phyloP scores from a whole-genome alignment of 2,329 filamentous ascomycete species.

The Trichoderma oligosporum region DNA sequence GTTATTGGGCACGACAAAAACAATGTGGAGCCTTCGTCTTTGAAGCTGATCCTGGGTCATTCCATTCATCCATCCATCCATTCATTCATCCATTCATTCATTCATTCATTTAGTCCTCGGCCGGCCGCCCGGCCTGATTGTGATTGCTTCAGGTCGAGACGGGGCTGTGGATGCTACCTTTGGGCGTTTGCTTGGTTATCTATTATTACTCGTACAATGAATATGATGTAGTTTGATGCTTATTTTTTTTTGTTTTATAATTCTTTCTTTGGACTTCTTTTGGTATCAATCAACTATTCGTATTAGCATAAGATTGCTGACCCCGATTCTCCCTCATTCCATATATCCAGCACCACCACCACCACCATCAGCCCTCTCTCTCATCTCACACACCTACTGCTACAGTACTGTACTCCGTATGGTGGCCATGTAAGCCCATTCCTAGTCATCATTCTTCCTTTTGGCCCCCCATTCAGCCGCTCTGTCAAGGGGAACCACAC shows the following conservation, averaged over 20 bases:
- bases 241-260: neutral
- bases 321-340: too few species aligned
- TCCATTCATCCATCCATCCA: too few species aligned
- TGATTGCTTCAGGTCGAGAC: neutral
- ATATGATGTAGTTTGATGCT: neutral
- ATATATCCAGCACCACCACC: too few species aligned
- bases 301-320: too few species aligned
- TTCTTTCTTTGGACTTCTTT: neutral
- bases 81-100: too few species aligned
- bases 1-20: neutral
- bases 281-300: neutral
- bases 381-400: too few species aligned
- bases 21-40: neutral
- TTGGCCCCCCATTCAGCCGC: constrained; percentile 6
- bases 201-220: too few species aligned
- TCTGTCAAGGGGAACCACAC: neutral
- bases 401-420: too few species aligned
- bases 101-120: too few species aligned
- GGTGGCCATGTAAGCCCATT: neutral
- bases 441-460: neutral
- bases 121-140: neutral
- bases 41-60: neutral
- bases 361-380: too few species aligned
- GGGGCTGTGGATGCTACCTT: neutral
- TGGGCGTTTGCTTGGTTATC: neutral